Conservation (phyloP, 2,329 filamentous ascomycete species). For the Chaetomium olivaceum region DNA sequence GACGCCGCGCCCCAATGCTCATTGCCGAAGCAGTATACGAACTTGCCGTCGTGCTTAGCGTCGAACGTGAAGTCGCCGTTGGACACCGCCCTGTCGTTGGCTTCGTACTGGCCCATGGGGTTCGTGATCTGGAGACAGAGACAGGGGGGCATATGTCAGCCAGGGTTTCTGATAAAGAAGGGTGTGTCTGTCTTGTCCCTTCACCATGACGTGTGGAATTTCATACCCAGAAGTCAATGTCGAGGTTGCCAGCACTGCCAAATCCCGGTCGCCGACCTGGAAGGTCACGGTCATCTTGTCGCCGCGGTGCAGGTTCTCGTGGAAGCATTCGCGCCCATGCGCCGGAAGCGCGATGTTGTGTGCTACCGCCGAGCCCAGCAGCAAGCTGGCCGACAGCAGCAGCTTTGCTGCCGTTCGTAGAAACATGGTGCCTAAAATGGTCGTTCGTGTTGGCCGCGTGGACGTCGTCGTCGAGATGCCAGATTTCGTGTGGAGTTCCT, state of each 20-base stretch:
- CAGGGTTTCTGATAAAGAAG: not conserved
- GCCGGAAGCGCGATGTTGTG: constrained; percentile 96
- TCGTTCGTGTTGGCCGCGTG: constrained; percentile 15
- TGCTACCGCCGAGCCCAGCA: constrained; percentile 64
- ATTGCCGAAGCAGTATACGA: constrained; percentile 98
- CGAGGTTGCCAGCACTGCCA: constrained; percentile 88
- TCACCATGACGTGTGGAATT: not conserved
- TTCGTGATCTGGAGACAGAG: constrained; percentile 68
- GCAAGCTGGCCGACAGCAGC: constrained; percentile 52
- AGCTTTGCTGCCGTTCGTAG: constrained; percentile 45
- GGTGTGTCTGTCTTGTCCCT: not conserved
- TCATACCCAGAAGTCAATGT: constrained; percentile 95
- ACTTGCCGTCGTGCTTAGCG: constrained; percentile 82
- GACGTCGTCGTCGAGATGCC: constrained; percentile 20
- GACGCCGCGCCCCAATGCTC: constrained; percentile 95
- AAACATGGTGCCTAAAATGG: constrained; percentile 41
- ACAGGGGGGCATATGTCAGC: not conserved
- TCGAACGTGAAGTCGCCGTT: constrained; percentile 93
- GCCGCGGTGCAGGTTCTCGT: constrained; percentile 87
- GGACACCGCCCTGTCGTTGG: constrained; percentile 77
- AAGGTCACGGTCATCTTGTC: constrained; percentile 99
- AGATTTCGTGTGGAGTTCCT: constrained; percentile 20
- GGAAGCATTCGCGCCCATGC: constrained; percentile 96
- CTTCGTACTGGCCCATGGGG: constrained; percentile 72
- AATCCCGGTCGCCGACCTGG: constrained; percentile 98